These are phyloP conservation scores for Erysimum cheiri DNA, from an alignment of 441 rosid genomes.

Conservation along the genomic window DNA sequence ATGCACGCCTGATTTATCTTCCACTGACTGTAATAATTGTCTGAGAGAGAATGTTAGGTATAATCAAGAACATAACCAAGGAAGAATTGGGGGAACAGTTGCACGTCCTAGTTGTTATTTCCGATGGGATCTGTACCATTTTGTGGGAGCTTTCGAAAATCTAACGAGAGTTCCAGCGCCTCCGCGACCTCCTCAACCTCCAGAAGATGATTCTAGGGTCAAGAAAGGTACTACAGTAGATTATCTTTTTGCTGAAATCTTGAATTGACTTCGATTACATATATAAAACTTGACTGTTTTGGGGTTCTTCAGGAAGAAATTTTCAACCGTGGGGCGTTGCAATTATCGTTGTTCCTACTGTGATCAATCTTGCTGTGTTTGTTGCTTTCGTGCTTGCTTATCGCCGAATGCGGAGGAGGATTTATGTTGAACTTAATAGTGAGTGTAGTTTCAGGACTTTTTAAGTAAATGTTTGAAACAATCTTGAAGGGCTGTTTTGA, in stretches of 20 bases:
- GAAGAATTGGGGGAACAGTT: constrained; percentile 40
- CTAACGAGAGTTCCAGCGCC: constrained; percentile 14
- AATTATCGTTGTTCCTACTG: constrained; percentile 36
- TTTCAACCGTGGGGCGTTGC: constrained; percentile 38
- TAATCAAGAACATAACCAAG: constrained; percentile 22
- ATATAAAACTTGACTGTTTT: neutral
- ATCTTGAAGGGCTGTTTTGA: neutral
- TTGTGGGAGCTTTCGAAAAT: constrained; percentile 9
- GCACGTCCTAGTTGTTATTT: constrained; percentile 39
- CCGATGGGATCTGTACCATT: constrained; percentile 44
- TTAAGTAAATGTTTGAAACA: neutral
- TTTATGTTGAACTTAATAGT: constrained; percentile 30
- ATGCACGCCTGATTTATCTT: constrained; percentile 45
- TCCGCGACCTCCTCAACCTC: constrained; percentile 18
- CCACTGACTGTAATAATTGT: constrained; percentile 39
- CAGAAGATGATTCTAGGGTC: neutral
- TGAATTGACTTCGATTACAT: constrained; percentile 5
- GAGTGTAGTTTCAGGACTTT: constrained; percentile 10
- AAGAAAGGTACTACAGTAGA: constrained; percentile 26
- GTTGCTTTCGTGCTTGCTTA: constrained; percentile 40
- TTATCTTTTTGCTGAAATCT: neutral
- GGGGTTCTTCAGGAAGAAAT: constrained; percentile 20
- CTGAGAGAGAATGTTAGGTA: constrained; percentile 17
- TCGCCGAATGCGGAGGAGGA: constrained; percentile 33
- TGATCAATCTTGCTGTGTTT: constrained; percentile 30